Evolutionary conservation across 345 rosid species (phyloP), one percentile per base, ranked within the genome.

Genomic region (Xanthoceras sorbifolium): DNA sequence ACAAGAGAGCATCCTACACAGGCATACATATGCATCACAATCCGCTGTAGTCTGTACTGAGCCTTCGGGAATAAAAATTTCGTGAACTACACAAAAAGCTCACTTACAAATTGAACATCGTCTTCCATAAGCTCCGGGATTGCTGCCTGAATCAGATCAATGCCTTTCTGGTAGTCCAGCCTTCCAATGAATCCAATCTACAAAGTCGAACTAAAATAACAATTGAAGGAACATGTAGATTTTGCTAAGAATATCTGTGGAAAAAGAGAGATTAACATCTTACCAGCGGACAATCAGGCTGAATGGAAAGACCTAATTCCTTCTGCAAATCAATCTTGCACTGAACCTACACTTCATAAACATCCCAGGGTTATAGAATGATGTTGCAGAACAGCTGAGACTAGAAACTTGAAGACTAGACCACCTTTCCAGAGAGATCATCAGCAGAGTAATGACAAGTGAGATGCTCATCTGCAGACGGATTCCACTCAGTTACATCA

Each of bases 171-270:
- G 84, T 93, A 87, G 85, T 92, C 98, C 84, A 95, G 81, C 82
- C 98, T 93, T 79, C 99, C 99, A 61, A 93, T 92, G 79, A 95
- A 95, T 66, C 99, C 98, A 84, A 95, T 89, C 99, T 95, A 79
- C 79, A 80, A 69, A 67, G 20, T 75, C 42, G 64, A 77, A 76
- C 64, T 79, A 65, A 61, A 62, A 78, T 36, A 79, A 75, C 70
- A 64, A 48, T 20, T 67, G 48, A 64, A 78, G 20, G 57, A 60
- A 55, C 71, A 11, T 28, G 63, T 61, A n/a, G 59, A 34, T 50
- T 72, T 52, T 12, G 52, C 26, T 31, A 76, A 42, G 9, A 73
- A 60, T 57, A n/a, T 46, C 34, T 11, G 12, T 31, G 62, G 17
- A 59, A 28, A 15, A 44, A 31, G 62, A 34, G 71, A 67, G 50